These are phyloP conservation scores for Magnaporthales sp. DNA, from an alignment of 2,329 filamentous ascomycete genomes.

Conservation along the genomic window DNA sequence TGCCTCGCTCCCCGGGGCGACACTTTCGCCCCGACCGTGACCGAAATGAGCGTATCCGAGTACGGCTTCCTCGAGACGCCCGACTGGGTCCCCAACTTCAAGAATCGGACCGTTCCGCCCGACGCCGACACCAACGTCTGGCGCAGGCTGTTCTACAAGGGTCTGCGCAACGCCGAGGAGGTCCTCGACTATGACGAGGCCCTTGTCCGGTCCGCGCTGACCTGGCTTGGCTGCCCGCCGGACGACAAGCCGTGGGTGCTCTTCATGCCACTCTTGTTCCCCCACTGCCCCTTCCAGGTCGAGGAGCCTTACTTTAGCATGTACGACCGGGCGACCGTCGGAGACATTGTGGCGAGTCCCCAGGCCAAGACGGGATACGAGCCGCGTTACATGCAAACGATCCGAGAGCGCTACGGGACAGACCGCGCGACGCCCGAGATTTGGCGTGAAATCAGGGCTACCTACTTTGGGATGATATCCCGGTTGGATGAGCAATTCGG, in stretches of 20 bases:
- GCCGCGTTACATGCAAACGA: slow-evolving; percentile 30
- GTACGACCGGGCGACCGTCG: slow-evolving; percentile 24
- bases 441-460: slow-evolving; percentile 34
- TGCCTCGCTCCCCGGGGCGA: slow-evolving; percentile 33
- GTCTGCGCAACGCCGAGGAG: slow-evolving; percentile 24
- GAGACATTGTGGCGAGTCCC: slow-evolving; percentile 12
- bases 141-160: slow-evolving; percentile 31
- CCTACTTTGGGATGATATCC: slow-evolving; percentile 38
- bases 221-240: slow-evolving; percentile 34
- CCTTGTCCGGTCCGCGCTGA: slow-evolving; percentile 28
- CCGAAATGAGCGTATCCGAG: slow-evolving; percentile 33
- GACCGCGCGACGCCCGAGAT: slow-evolving; percentile 28
- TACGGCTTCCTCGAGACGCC: slow-evolving; percentile 33
- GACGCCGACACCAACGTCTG: slow-evolving; percentile 16
- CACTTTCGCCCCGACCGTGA: slow-evolving; percentile 31
- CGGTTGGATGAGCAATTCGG: slow-evolving; percentile 37
- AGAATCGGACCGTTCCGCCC: slow-evolving; percentile 9
- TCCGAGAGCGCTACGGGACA: slow-evolving; percentile 28
- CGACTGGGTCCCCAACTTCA: slow-evolving; percentile 20
- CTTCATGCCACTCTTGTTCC: slow-evolving; percentile 33
- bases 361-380: slow-evolving; percentile 27
- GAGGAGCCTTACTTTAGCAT: slow-evolving; percentile 39
- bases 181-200: slow-evolving; percentile 36
- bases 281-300: slow-evolving; percentile 36
- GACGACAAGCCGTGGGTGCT: slow-evolving; percentile 30